Conservation (phyloP, 345 rosid species). For the Aurinia saxatilis region DNA sequence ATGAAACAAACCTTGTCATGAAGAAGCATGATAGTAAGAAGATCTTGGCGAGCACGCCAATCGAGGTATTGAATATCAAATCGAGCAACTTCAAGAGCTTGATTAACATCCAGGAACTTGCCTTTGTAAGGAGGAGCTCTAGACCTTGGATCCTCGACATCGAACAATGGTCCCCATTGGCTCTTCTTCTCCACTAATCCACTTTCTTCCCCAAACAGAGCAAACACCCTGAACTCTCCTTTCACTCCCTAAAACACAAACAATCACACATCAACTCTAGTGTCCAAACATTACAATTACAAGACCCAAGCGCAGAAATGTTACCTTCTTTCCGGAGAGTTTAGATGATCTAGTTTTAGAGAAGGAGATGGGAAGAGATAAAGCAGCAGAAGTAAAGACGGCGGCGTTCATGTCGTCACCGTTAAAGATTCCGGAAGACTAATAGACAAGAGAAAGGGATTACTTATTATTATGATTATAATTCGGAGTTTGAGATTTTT, state of each 20-base stretch:
- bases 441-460: constrained; percentile 8
- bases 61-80: constrained; percentile 87
- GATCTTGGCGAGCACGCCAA: constrained; percentile 98
- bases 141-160: constrained; percentile 95
- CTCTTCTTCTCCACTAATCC: constrained; percentile 66
- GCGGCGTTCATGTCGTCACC: constrained; percentile 69
- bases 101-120: constrained; percentile 75
- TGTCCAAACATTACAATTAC: background rate
- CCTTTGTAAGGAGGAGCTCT: constrained; percentile 76
- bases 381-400: constrained; percentile 60
- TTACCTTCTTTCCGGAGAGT: constrained; percentile 52
- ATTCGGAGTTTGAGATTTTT: constrained; percentile 21
- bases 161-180: constrained; percentile 62
- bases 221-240: constrained; percentile 67
- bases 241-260: constrained; percentile 47
- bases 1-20: constrained; percentile 71
- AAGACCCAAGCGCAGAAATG: background rate
- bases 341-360: constrained; percentile 42
- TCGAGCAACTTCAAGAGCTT: constrained; percentile 91
- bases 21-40: constrained; percentile 83
- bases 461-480: background rate
- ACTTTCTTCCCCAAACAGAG: constrained; percentile 69
- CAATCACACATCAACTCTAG: background rate
- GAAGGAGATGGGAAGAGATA: constrained; percentile 65
- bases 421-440: constrained; percentile 3